phyloP scores from a whole-genome alignment of 2,329 filamentous ascomycete genomes.

The Diaporthe aspalathi region DNA sequence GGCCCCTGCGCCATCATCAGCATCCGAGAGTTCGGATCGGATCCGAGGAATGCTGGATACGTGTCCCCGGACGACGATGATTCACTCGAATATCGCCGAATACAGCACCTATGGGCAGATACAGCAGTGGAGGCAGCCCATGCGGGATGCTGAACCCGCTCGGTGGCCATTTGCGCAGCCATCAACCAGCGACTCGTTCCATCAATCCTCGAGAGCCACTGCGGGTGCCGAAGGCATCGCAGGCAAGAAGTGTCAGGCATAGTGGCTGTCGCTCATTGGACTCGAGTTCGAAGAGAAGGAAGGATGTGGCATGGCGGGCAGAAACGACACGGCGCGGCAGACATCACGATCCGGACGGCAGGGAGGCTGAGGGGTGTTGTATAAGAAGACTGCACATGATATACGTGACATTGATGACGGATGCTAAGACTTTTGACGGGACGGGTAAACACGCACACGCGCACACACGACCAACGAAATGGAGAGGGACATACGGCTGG shows the following conservation, averaged over 20 bases:
- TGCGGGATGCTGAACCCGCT: background rate
- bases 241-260: background rate
- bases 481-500: conserved; percentile 2
- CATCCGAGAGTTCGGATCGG: conserved; percentile 24
- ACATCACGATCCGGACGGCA: background rate
- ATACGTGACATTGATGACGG: conserved; percentile 19
- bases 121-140: background rate
- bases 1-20: conserved; percentile 25
- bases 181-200: background rate
- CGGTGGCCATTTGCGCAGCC: background rate
- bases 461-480: no score
- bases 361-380: background rate
- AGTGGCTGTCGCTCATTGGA: background rate
- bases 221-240: background rate
- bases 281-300: background rate
- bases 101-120: background rate
- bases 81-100: conserved; percentile 11
- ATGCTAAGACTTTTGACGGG: conserved; percentile 28
- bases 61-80: conserved; percentile 7
- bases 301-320: background rate
- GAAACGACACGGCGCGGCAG: background rate
- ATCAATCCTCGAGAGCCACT: background rate
- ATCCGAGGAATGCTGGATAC: conserved; percentile 25
- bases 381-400: background rate
- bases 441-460: background rate